Percentiles rank a stretch among this genome's conserved stretches.
Evolutionary conservation across 345 rosid genomes (phyloP).

Genomic region (Heritiera fomes): DNA sequence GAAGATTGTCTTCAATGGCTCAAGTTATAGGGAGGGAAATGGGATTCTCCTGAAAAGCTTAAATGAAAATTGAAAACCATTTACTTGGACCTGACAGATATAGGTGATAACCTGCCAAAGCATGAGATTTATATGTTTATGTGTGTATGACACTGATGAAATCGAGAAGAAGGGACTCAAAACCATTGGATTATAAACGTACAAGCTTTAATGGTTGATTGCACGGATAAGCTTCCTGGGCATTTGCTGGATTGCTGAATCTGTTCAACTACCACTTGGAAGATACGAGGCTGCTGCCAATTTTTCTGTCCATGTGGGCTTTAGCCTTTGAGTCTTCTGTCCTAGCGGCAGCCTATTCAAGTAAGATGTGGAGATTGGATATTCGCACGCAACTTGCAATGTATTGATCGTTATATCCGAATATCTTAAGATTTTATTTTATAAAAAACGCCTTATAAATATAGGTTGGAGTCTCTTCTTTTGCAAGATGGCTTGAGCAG

Average conservation of each 20-base stretch:
- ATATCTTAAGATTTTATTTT: too few species aligned
- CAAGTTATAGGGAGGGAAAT: too few species aligned
- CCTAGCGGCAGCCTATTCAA: not conserved
- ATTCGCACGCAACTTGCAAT: too few species aligned
- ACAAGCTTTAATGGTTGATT: not conserved
- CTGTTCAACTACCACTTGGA: slow-evolving; percentile 14
- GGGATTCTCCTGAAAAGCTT: not conserved
- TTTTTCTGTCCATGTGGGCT: not conserved
- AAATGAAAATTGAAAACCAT: not conserved
- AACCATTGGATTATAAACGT: not conserved
- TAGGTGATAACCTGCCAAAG: slow-evolving; percentile 9
- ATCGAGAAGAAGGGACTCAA: not conserved
- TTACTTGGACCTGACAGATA: not conserved
- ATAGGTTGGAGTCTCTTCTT: too few species aligned
- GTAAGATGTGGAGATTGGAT: not conserved
- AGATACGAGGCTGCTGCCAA: not conserved
- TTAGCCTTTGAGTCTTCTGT: not conserved
- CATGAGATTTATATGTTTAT: not conserved
- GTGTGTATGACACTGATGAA: not conserved
- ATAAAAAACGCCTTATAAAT: too few species aligned
- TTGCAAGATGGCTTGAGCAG: not conserved
- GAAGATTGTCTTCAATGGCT: not conserved
- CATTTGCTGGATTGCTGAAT: slow-evolving; percentile 12
- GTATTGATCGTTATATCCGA: too few species aligned
- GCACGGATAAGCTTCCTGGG: not conserved